These are phyloP conservation scores for Triangularia setosa DNA, from an alignment of 2,329 filamentous ascomycete species.

Conservation along the genomic window DNA sequence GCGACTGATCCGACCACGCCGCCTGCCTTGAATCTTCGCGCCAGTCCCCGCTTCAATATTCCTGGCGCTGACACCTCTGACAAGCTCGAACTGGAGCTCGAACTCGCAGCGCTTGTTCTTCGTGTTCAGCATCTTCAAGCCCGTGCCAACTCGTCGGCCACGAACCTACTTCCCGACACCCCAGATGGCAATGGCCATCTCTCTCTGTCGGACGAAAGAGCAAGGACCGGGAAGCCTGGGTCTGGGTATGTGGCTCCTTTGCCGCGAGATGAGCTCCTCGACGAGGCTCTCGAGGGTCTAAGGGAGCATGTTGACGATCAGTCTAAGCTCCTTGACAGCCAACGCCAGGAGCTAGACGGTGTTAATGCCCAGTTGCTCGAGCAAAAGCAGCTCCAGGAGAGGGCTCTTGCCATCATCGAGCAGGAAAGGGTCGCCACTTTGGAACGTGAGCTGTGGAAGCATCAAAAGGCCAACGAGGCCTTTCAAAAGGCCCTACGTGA, in stretches of 20 bases:
- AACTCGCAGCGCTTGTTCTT: constrained; percentile 72
- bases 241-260: constrained; percentile 26
- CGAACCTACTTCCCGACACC: constrained; percentile 66
- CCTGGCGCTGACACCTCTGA: constrained; percentile 72
- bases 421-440: constrained; percentile 82
- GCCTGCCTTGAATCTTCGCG: constrained; percentile 16
- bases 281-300: constrained; percentile 79
- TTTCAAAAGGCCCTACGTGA: constrained; percentile 97
- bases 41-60: constrained; percentile 55
- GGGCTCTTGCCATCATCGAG: constrained; percentile 77
- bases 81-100: constrained; percentile 76
- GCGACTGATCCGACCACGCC: constrained; percentile 27
- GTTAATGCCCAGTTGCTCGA: constrained; percentile 82
- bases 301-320: constrained; percentile 91
- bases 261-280: constrained; percentile 28
- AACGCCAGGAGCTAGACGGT: constrained; percentile 79
- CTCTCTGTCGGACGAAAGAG: constrained; percentile 54
- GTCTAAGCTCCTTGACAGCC: constrained; percentile 83
- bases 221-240: constrained; percentile 22
- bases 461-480: constrained; percentile 95
- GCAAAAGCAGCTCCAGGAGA: constrained; percentile 80
- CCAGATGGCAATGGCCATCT: constrained; percentile 71
- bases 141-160: constrained; percentile 59
- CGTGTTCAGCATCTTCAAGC: constrained; percentile 81
- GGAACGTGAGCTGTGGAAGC: constrained; percentile 91